Conservation (phyloP, 2,329 filamentous ascomycete species). For the Fonsecaea multimorphosa region DNA sequence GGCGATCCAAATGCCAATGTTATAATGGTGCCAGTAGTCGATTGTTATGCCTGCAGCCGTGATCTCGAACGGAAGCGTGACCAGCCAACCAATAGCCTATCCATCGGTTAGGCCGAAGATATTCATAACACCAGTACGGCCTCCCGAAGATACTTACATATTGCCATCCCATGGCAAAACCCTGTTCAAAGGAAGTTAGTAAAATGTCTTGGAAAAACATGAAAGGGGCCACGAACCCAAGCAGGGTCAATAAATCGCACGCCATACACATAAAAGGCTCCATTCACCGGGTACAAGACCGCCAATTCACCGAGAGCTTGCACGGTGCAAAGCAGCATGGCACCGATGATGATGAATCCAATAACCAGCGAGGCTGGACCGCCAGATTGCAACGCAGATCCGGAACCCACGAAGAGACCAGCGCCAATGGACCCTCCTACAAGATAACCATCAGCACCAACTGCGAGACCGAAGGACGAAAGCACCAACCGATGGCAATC, state of each 20-base stretch:
- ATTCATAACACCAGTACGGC: neutral
- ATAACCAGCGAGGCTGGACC: constrained; percentile 48
- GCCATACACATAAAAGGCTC: constrained; percentile 88
- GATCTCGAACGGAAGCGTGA: constrained; percentile 82
- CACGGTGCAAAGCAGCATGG: constrained; percentile 89
- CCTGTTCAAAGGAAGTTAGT: constrained; percentile 15
- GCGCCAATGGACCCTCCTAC: constrained; percentile 49
- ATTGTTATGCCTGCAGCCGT: constrained; percentile 71
- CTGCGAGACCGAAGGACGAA: neutral
- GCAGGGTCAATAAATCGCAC: constrained; percentile 93
- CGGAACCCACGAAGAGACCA: constrained; percentile 39
- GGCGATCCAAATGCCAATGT: constrained; percentile 75
- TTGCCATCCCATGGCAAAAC: constrained; percentile 95
- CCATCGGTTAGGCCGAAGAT: neutral
- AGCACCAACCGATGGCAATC: constrained; percentile 38
- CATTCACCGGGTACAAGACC: constrained; percentile 86
- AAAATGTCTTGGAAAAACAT: neutral
- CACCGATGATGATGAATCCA: constrained; percentile 63
- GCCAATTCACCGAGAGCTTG: constrained; percentile 91
- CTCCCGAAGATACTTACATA: constrained; percentile 55
- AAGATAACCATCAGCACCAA: neutral
- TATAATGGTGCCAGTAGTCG: constrained; percentile 42
- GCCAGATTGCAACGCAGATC: constrained; percentile 44
- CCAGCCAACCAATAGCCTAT: constrained; percentile 78
- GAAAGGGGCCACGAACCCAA: constrained; percentile 61